These are phyloP conservation scores for Bremia lactucae DNA, from an alignment of 352 stramenopile species.

Conservation along the genomic window DNA sequence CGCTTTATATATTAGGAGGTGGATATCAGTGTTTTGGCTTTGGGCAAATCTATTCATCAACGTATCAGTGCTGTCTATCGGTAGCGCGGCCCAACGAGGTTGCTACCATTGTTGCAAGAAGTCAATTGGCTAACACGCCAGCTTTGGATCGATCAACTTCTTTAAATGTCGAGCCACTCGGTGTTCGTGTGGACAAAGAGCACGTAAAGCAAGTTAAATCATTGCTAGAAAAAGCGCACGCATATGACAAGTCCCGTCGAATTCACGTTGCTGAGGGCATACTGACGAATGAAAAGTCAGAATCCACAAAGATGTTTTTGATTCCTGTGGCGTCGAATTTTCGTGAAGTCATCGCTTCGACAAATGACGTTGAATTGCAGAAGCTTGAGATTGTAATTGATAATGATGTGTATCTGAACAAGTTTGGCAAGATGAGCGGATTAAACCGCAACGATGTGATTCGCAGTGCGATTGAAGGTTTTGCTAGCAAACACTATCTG, in stretches of 20 bases:
- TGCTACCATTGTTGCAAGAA: conserved; percentile 1
- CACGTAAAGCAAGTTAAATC: conserved; percentile 77
- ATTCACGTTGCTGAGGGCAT: conserved; percentile 28
- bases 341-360: conserved; percentile 12
- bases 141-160: neutral
- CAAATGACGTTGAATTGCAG: conserved; percentile 23
- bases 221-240: conserved; percentile 36
- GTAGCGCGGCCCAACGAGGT: conserved; percentile 6
- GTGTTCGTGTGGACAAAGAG: conserved; percentile 44
- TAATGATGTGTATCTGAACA: conserved; percentile 58
- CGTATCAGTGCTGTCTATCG: conserved; percentile 42
- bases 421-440: conserved; percentile 58
- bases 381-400: conserved; percentile 35
- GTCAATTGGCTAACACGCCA: conserved; percentile 1
- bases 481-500: conserved; percentile 41
- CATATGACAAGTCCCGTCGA: conserved; percentile 77
- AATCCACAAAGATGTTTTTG: conserved; percentile 32
- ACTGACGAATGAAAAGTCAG: conserved; percentile 5
- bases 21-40: conserved; percentile 83
- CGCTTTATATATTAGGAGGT: conserved; percentile 48
- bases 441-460: conserved; percentile 71
- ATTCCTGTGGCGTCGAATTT: conserved; percentile 47
- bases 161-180: conserved; percentile 18
- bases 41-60: conserved; percentile 64
- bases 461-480: conserved; percentile 34